Evolutionary conservation across 768 basidiomycete species (phyloP).

Genomic region (Sporobolomyces phaffii): DNA sequence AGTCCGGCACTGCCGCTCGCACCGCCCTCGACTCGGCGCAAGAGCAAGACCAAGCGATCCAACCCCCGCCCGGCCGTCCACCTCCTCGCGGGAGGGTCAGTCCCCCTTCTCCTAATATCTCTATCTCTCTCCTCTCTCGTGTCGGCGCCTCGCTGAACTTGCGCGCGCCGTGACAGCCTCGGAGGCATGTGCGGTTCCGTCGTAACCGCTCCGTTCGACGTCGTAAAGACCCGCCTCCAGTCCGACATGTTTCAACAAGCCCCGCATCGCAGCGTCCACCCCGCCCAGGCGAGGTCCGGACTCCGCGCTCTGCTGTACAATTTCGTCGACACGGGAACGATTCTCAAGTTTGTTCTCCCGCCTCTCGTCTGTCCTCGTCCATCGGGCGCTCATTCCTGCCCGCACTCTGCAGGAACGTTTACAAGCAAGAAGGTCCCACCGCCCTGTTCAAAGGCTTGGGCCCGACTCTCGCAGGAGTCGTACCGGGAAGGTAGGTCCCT

Average conservation of each 20-base stretch:
- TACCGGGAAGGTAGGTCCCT: conserved; percentile 65
- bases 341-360: conserved; percentile 63
- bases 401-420: conserved; percentile 55
- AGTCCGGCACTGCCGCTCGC: conserved; percentile 16
- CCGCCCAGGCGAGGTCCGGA: conserved; percentile 37
- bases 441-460: conserved; percentile 93
- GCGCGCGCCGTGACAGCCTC: conserved; percentile 53
- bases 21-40: not conserved
- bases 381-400: not conserved
- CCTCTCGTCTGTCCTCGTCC: not conserved
- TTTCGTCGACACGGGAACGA: conserved; percentile 88
- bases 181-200: conserved; percentile 98
- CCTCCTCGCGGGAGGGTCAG: conserved; percentile 43
- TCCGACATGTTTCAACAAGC: conserved; percentile 57
- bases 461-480: conserved; percentile 85
- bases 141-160: not conserved
- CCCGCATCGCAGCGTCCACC: too few species aligned
- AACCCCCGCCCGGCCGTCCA: conserved; percentile 37
- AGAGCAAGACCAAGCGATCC: not conserved
- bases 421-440: conserved; percentile 73
- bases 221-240: conserved; percentile 94
- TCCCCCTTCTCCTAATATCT: not conserved
- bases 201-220: conserved; percentile 94
- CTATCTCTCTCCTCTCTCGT: too few species aligned
- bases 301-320: conserved; percentile 66